These are phyloP conservation scores for Delitschia confertaspora DNA, from an alignment of 495 filamentous ascomycete genomes.

Conservation along the genomic window DNA sequence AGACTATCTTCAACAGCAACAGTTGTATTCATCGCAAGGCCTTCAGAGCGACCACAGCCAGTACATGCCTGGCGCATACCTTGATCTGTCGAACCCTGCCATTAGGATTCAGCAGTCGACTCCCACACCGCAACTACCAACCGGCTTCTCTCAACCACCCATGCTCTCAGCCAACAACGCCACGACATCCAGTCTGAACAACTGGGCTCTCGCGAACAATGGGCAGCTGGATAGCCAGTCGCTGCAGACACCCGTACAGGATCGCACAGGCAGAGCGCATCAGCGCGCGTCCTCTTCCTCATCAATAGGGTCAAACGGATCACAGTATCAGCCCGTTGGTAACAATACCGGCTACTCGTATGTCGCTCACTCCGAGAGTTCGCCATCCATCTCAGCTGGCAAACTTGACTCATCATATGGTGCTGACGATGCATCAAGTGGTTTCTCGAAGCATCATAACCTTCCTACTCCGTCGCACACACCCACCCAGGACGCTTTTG, in stretches of 20 bases:
- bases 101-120: constrained; percentile 32
- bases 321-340: constrained; percentile 28
- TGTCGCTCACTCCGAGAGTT: constrained; percentile 34
- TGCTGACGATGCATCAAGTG: constrained; percentile 26
- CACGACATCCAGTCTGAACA: constrained; percentile 13
- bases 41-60: constrained; percentile 13
- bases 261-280: constrained; percentile 19
- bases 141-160: constrained; percentile 16
- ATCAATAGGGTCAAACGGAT: constrained; percentile 32
- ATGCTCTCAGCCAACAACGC: constrained; percentile 15
- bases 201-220: constrained; percentile 23
- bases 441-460: constrained; percentile 33
- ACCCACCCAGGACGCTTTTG: constrained; percentile 30
- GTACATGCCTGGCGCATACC: constrained; percentile 26
- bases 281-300: constrained; percentile 34
- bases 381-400: constrained; percentile 22
- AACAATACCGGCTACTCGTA: constrained; percentile 28
- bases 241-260: constrained; percentile 19
- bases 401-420: constrained; percentile 27
- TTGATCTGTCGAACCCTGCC: constrained; percentile 25
- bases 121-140: constrained; percentile 21
- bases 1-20: constrained; percentile 26
- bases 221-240: constrained; percentile 18
- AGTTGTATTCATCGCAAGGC: constrained; percentile 13
- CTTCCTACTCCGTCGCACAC: constrained; percentile 33